A percentile compares a stretch with the other conserved stretches of the same genome.
These are phyloP conservation scores for Vicia faba DNA, from an alignment of 306 rosid genomes.

Conservation along the genomic window DNA sequence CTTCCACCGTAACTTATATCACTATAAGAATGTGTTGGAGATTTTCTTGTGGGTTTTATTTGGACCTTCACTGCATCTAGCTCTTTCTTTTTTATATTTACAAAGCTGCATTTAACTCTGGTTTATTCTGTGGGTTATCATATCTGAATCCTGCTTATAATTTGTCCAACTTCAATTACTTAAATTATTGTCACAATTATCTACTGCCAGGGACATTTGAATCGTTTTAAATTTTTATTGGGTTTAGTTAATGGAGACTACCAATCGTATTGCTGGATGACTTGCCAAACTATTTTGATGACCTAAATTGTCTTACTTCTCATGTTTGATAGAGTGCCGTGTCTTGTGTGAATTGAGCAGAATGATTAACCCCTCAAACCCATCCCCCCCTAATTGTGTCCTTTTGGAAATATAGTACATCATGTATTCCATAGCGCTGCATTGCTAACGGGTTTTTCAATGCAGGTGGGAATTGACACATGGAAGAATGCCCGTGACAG, in stretches of 20 bases:
- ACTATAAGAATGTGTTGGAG: neutral
- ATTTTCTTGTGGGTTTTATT: slow-evolving; percentile 9
- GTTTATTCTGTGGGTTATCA: slow-evolving; percentile 17
- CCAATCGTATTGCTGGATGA: slow-evolving; percentile 6
- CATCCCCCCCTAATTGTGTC: neutral
- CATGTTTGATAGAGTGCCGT: neutral
- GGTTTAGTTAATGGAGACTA: too few relatives aligned
- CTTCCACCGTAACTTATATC: slow-evolving; percentile 26
- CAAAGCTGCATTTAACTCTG: slow-evolving; percentile 25
- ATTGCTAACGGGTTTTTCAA: slow-evolving; percentile 21
- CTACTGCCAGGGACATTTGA: neutral
- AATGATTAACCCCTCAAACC: neutral
- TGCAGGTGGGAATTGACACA: slow-evolving; percentile 92
- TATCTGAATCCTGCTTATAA: slow-evolving; percentile 14
- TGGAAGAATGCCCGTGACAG: slow-evolving; percentile 84
- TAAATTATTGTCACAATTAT: slow-evolving; percentile 6
- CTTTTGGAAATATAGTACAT: slow-evolving; percentile 8
- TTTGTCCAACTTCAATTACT: neutral
- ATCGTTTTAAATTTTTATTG: neutral
- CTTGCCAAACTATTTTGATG: neutral
- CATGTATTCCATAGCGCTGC: slow-evolving; percentile 15
- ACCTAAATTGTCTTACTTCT: neutral
- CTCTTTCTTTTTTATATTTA: neutral
- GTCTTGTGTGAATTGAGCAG: slow-evolving; percentile 29
- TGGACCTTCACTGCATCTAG: slow-evolving; percentile 11